These are phyloP conservation scores for Vickermania ingenoplastis DNA, from an alignment of 208 protist species.

Conservation along the genomic window DNA sequence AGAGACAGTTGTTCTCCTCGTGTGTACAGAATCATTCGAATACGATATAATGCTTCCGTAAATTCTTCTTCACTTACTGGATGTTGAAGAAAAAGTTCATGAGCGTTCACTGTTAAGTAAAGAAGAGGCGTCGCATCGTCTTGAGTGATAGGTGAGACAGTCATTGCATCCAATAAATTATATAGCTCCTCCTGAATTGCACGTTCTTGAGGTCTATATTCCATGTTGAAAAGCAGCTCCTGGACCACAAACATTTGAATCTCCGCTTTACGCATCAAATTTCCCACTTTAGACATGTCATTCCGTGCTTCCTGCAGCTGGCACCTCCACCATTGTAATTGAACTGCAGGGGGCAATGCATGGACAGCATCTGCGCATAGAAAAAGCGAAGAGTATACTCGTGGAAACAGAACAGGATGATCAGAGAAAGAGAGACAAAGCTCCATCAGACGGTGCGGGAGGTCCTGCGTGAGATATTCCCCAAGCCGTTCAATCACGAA, in stretches of 20 bases:
- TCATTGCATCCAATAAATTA: background rate
- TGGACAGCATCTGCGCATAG: slow-evolving; percentile 64
- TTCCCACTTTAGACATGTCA: slow-evolving; percentile 15
- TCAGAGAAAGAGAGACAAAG: slow-evolving; percentile 25
- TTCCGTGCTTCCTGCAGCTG: slow-evolving; percentile 23
- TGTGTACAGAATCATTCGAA: background rate
- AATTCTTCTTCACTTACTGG: background rate
- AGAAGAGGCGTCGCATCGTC: background rate
- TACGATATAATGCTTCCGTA: background rate
- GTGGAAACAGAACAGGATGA: slow-evolving; percentile 35
- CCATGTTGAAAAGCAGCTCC: slow-evolving; percentile 17
- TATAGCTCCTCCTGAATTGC: background rate
- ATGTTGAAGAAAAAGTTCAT: background rate
- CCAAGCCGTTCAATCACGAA: slow-evolving; percentile 53
- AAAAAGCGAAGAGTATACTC: slow-evolving; percentile 62
- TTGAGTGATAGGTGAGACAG: background rate
- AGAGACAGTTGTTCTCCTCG: background rate
- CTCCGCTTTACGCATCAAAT: slow-evolving; percentile 37
- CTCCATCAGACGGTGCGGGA: slow-evolving; percentile 35
- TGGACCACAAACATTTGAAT: slow-evolving; percentile 46
- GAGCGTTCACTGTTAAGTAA: background rate
- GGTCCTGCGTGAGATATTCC: slow-evolving; percentile 12
- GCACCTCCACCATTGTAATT: slow-evolving; percentile 34
- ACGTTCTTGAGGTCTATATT: background rate
- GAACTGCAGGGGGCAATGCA: slow-evolving; percentile 29